These are phyloP conservation scores for Magnusiomyces paraingens DNA, from an alignment of 1,139 yeast species.

Conservation along the genomic window DNA sequence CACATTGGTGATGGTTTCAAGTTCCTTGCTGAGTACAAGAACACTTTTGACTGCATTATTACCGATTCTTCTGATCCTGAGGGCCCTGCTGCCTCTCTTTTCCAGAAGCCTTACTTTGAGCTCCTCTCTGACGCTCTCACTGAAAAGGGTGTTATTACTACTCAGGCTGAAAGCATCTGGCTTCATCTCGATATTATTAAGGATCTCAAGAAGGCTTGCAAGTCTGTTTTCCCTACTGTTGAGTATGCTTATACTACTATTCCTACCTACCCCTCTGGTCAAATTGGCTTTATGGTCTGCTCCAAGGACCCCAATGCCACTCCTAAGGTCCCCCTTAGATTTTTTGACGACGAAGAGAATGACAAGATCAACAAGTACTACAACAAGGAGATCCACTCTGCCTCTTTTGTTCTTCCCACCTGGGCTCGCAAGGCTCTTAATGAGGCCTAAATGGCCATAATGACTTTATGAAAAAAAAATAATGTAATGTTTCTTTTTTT, in stretches of 20 bases:
- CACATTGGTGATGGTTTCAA: constrained; percentile 91
- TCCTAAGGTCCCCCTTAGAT: constrained; percentile 63
- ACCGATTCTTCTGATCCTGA: constrained; percentile 96
- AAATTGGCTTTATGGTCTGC: constrained; percentile 91
- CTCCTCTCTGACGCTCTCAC: constrained; percentile 74
- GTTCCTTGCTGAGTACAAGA: constrained; percentile 68
- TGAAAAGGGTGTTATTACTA: constrained; percentile 78
- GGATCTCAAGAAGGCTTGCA: constrained; percentile 67
- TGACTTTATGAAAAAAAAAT: no score
- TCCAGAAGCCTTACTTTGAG: constrained; percentile 81
- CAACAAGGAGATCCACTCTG: constrained; percentile 70
- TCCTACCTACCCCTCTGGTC: constrained; percentile 93
- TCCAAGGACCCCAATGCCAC: constrained; percentile 61
- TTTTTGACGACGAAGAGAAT: constrained; percentile 58
- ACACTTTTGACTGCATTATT: constrained; percentile 75
- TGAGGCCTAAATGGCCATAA: constrained; percentile 2
- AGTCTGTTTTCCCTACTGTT: constrained; percentile 76
- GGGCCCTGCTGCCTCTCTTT: constrained; percentile 88
- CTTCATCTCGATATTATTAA: constrained; percentile 73
- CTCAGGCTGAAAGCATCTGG: constrained; percentile 89
- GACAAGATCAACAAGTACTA: constrained; percentile 65
- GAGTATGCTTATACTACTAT: constrained; percentile 84
- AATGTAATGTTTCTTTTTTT: no score
- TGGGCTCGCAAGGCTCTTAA: constrained; percentile 46
- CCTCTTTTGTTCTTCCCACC: constrained; percentile 81